Base-by-base conservation (phyloP, 2,329 filamentous ascomycete species). In the Colletotrichum horii region DNA sequence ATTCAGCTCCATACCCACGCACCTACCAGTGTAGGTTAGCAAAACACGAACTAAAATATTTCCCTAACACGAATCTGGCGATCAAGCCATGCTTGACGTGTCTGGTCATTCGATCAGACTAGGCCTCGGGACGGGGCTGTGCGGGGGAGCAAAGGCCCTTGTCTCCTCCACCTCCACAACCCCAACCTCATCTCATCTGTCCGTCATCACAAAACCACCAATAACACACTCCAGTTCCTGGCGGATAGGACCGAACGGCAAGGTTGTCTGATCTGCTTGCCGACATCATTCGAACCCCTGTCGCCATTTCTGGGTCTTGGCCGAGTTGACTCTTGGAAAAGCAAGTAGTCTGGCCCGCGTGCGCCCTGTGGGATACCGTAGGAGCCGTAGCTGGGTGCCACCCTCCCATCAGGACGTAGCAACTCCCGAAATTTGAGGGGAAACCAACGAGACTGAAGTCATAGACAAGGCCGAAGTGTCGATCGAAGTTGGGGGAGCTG, bases 261-360 rank as follows among this genome's bases (percentile, higher is more conserved):
- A 74, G 58, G 70, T 69, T 69, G 64, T 73, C 32, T 75, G 58
- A 73, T 69, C 74, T 68, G 48, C 70, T 73, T 76, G 74, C 65
- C 65, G 70, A 69, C 70, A 74, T 61, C 19, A 32, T 24, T 38
- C 65, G 26, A 16, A 69, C 36, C 74, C 74, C 70, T 76, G 74
- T 76, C 58, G 7, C 26, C 55, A 36, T 64, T 66, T 48, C 61
- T 26, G 19, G 43, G 26, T 24, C 70, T 65, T 69, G 26, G 19
- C 52, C 19, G 14, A 62, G 16, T 34, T 55, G 26, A n/a, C 22
- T 30, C 22, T 24, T 28, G 24, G 28, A 43, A 34, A n/a, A 38
- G 56, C 68, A 55, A 34, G n/a, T 60, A 55, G 30, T 19, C 55
- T 62, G 22, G 22, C 19, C 34, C 61, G 66, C 68, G 30, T 67